A percentile compares a stretch with the other conserved stretches of the same genome.
Evolutionary conservation across 306 rosid species (phyloP).

Genomic region (Comarum palustre): DNA sequence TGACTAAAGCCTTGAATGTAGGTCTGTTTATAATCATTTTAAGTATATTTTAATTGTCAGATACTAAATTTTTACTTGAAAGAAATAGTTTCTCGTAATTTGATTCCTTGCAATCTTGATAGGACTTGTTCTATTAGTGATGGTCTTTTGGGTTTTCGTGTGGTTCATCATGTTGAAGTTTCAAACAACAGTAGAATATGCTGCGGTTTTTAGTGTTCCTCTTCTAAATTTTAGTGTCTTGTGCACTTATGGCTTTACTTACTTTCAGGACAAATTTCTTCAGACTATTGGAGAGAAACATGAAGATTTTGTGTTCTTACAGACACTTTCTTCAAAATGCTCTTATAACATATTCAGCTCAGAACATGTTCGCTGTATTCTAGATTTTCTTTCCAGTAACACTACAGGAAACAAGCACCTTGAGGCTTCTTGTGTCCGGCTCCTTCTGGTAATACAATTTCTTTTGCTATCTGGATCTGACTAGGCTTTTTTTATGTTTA

Average conservation of each 20-base stretch:
- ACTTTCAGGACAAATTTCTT: slow-evolving; percentile 63
- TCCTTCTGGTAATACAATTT: slow-evolving; percentile 62
- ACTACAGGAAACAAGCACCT: slow-evolving; percentile 34
- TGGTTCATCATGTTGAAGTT: slow-evolving; percentile 5
- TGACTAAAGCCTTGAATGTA: not conserved
- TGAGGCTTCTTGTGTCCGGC: slow-evolving; percentile 60
- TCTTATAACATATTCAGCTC: slow-evolving; percentile 73
- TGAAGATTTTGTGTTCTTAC: slow-evolving; percentile 58
- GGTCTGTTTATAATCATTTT: not conserved
- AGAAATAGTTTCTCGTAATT: not conserved
- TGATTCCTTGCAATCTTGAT: not conserved
- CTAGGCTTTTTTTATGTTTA: slow-evolving; percentile 1
- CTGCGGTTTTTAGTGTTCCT: not conserved
- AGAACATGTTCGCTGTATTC: slow-evolving; percentile 54
- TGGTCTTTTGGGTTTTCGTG: not conserved
- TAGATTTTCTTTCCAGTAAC: slow-evolving; percentile 43
- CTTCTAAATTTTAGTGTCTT: not conserved
- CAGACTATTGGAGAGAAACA: slow-evolving; percentile 51
- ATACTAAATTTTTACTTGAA: not conserved
- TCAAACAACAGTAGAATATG: not conserved
- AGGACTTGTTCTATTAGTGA: not conserved
- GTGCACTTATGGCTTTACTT: slow-evolving; percentile 8
- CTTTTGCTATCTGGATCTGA: slow-evolving; percentile 23
- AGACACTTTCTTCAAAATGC: slow-evolving; percentile 67
- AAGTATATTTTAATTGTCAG: not conserved